These are phyloP conservation scores for Fusarium setosum DNA, from an alignment of 2,329 filamentous ascomycete genomes.

Conservation along the genomic window DNA sequence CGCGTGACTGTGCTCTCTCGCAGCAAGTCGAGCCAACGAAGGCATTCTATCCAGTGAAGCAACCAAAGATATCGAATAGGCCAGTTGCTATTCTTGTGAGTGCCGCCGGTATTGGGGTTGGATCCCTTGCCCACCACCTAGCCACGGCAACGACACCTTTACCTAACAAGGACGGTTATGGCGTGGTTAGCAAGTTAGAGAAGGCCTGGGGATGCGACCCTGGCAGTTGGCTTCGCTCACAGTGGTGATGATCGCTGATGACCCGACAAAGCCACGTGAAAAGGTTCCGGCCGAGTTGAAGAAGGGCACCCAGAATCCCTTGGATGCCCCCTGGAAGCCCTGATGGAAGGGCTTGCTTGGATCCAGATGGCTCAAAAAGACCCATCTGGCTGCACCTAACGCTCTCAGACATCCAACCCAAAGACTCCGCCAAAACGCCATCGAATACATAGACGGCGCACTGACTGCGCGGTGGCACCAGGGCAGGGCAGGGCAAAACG, in stretches of 20 bases:
- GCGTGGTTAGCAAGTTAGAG: not conserved
- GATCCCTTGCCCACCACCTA: not conserved
- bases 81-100: slow-evolving; percentile 2
- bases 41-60: slow-evolving; percentile 16
- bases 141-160: not conserved
- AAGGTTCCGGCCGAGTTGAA: slow-evolving; percentile 37
- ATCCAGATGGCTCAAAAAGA: not conserved
- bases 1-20: slow-evolving; percentile 14
- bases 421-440: slow-evolving; percentile 29
- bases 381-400: slow-evolving; percentile 12
- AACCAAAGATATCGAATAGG: slow-evolving; percentile 2
- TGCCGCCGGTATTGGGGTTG: slow-evolving; percentile 4
- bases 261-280: slow-evolving; percentile 39
- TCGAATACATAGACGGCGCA: slow-evolving; percentile 26
- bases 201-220: not conserved
- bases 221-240: not conserved
- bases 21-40: slow-evolving; percentile 12
- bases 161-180: not conserved
- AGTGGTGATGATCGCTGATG: slow-evolving; percentile 27
- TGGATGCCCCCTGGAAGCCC: slow-evolving; percentile 31
- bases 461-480: slow-evolving; percentile 33
- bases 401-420: slow-evolving; percentile 2
- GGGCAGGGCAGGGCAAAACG: slow-evolving; percentile 20
- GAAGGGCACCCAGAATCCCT: slow-evolving; percentile 15
- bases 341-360: slow-evolving; percentile 1